Percentiles rank a stretch among this genome's conserved stretches.
These are phyloP conservation scores for Diaporthe amygdali DNA, from an alignment of 2,329 filamentous ascomycete genomes.

Conservation along the genomic window DNA sequence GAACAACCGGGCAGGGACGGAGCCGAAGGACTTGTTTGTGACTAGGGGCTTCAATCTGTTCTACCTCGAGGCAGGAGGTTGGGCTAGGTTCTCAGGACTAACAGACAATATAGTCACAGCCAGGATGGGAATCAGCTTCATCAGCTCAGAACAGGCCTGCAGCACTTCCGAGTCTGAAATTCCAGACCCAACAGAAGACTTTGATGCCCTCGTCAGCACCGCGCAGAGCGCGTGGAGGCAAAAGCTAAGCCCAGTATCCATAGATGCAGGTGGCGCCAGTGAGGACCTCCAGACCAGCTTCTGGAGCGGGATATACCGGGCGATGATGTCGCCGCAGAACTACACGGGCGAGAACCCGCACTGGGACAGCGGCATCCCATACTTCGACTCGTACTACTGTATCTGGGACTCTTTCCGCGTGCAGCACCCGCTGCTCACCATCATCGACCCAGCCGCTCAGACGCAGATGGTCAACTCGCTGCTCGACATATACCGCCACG, in stretches of 20 bases:
- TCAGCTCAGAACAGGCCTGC: conserved; percentile 66
- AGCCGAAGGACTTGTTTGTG: conserved; percentile 42
- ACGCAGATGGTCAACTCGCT: conserved; percentile 67
- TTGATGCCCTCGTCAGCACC: conserved; percentile 52
- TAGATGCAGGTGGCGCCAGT: conserved; percentile 54
- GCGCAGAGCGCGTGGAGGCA: conserved; percentile 61
- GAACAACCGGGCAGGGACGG: conserved; percentile 44
- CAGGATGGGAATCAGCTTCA: conserved; percentile 69
- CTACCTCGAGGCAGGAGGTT: conserved; percentile 55
- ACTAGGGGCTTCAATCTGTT: conserved; percentile 49
- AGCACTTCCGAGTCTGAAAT: conserved; percentile 66
- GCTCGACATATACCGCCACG: conserved; percentile 68
- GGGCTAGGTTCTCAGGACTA: conserved; percentile 56
- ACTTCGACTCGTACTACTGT: conserved; percentile 62
- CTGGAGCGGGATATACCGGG: conserved; percentile 66
- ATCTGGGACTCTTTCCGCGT: conserved; percentile 71
- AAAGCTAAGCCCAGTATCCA: conserved; percentile 58
- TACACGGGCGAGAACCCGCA: conserved; percentile 69
- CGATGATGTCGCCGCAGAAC: conserved; percentile 69
- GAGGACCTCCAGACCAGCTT: conserved; percentile 60
- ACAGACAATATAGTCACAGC: conserved; percentile 56
- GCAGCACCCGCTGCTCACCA: conserved; percentile 67
- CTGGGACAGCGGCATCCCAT: conserved; percentile 66
- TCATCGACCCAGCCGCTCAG: conserved; percentile 65
- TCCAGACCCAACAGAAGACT: conserved; percentile 61